Evolutionary conservation across 225 moss, liverwort and hornwort genomes (phyloP).

Genomic region (Physcomitrium patens): DNA sequence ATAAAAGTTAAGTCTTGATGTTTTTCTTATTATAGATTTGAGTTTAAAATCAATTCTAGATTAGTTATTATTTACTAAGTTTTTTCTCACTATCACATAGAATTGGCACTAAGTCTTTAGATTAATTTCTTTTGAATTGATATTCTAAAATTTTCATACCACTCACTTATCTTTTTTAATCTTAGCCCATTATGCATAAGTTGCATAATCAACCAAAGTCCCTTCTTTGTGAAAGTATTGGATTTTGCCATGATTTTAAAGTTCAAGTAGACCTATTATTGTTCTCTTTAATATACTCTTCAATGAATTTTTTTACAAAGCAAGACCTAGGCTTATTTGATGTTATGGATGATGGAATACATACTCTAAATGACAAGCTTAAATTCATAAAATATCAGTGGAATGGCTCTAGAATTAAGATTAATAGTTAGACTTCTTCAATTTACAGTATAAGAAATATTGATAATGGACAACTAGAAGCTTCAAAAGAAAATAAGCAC

Average conservation of each 20-base stretch:
- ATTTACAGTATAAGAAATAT: conserved; percentile 23
- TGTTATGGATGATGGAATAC: conserved; percentile 30
- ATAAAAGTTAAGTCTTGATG: neutral
- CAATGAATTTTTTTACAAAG: conserved; percentile 41
- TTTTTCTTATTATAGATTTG: neutral
- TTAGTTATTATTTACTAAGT: neutral
- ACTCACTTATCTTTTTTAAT: conserved; percentile 28
- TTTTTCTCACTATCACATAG: neutral
- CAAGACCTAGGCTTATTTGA: conserved; percentile 37
- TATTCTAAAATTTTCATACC: conserved; percentile 9
- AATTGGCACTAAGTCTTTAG: neutral
- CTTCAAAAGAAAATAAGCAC: conserved; percentile 32
- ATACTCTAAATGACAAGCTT: conserved; percentile 35
- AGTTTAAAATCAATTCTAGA: neutral
- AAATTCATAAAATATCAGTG: conserved; percentile 29
- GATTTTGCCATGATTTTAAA: conserved; percentile 31
- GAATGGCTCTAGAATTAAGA: conserved; percentile 28
- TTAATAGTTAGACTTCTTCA: conserved; percentile 26
- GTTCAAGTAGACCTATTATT: conserved; percentile 41
- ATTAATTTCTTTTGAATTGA: conserved; percentile 5
- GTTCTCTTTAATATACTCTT: conserved; percentile 44
- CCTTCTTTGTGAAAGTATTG: conserved; percentile 33
- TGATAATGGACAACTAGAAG: conserved; percentile 25
- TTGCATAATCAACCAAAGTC: conserved; percentile 34
- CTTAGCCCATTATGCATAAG: conserved; percentile 29